Percentiles rank a stretch among this genome's conserved stretches.
These are phyloP conservation scores for Trichoderma sp. DNA, from an alignment of 2,329 filamentous ascomycete genomes.

Conservation along the genomic window DNA sequence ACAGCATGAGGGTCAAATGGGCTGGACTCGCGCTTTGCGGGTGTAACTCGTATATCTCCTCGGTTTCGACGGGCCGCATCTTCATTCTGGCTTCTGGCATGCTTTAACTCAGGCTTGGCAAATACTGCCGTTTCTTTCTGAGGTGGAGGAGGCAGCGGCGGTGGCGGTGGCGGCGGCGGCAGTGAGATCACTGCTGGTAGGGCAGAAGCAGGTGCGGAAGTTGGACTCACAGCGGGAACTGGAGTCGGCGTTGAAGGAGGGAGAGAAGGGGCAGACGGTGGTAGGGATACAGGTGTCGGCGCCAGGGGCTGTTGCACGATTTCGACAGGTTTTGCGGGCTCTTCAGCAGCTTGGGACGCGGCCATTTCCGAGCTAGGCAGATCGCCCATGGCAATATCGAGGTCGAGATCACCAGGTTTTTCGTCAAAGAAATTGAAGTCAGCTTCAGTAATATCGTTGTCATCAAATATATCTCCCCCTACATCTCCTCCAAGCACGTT, in stretches of 20 bases:
- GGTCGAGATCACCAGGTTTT: constrained; percentile 46
- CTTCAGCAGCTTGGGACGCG: constrained; percentile 27
- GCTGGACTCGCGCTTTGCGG: constrained; percentile 55
- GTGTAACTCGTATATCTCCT: constrained; percentile 36
- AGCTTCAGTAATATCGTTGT: constrained; percentile 75
- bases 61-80: constrained; percentile 39
- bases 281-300: not conserved
- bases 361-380: constrained; percentile 27
- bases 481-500: constrained; percentile 71
- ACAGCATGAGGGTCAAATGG: constrained; percentile 61
- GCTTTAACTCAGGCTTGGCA: constrained; percentile 60
- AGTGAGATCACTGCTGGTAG: not conserved
- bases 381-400: constrained; percentile 39
- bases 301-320: constrained; percentile 23
- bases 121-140: constrained; percentile 46
- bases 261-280: not conserved
- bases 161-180: not conserved
- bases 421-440: constrained; percentile 86
- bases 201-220: constrained; percentile 19
- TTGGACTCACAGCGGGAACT: not conserved
- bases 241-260: constrained; percentile 11
- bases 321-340: constrained; percentile 25
- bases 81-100: constrained; percentile 57
- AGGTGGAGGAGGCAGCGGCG: constrained; percentile 20
- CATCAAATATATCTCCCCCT: constrained; percentile 69